These are phyloP conservation scores for Nyssa sinensis DNA, from an alignment of 148 eudicot genomes.

Conservation along the genomic window DNA sequence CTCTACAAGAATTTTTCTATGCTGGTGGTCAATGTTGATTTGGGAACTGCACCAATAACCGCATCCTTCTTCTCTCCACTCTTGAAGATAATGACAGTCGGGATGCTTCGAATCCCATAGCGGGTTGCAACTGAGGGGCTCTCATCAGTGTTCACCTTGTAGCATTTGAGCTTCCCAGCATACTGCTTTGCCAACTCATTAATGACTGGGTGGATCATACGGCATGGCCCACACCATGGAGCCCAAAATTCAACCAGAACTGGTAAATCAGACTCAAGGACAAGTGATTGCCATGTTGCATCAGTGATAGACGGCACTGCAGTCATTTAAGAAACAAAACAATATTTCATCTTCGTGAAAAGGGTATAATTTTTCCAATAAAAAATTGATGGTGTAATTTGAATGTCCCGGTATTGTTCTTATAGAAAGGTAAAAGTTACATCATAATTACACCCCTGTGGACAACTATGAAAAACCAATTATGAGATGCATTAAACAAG, in stretches of 20 bases:
- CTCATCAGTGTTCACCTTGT: slow-evolving; percentile 85
- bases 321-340: too few species aligned
- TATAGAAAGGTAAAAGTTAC: too few species aligned
- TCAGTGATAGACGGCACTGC: slow-evolving; percentile 67
- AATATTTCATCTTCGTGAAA: too few species aligned
- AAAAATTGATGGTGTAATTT: too few species aligned
- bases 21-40: slow-evolving; percentile 59
- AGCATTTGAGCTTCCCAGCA: slow-evolving; percentile 78
- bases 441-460: too few species aligned
- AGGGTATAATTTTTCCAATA: too few species aligned
- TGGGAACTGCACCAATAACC: slow-evolving; percentile 93
- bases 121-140: slow-evolving; percentile 64
- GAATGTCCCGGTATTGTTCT: too few species aligned
- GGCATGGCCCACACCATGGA: slow-evolving; percentile 98
- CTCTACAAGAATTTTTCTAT: slow-evolving; percentile 74
- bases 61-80: slow-evolving; percentile 87
- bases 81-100: slow-evolving; percentile 86
- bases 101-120: slow-evolving; percentile 88
- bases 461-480: too few species aligned
- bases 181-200: slow-evolving; percentile 73
- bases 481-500: too few species aligned
- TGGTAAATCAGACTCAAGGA: slow-evolving; percentile 51
- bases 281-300: slow-evolving; percentile 57
- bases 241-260: slow-evolving; percentile 97
- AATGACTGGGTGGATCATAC: slow-evolving; percentile 73